Base-by-base conservation (phyloP, 352 stramenopile species). In the Saprolegnia parasitica region DNA sequence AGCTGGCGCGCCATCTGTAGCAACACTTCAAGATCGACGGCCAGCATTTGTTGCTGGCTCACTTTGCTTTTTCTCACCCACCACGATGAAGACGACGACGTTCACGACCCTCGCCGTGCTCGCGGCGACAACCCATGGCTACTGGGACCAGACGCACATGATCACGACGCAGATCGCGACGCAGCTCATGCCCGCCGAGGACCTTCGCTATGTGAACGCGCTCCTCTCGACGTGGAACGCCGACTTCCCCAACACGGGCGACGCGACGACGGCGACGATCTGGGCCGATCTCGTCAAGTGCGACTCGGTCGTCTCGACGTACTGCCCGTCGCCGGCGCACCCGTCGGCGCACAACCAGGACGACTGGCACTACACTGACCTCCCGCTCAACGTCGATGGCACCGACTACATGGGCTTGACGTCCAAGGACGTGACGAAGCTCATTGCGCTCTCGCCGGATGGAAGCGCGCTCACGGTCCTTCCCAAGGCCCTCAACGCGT, bases 71-170 rank as follows among this genome's bases (percentile, higher is more conserved):
- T 21, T 26, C 20, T 24, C 20, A 21, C 52, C 20, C 35, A 18
- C 13, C 35, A n/a, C 52, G 52, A 60, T 60, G 52, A 16, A 24
- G 13, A 60, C 52, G 13, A 60, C 52, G 16, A 42, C 52, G 13
- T n/a, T 60, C 3, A 16, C 52, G 11, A n/a, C n/a, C n/a, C 52
- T 60, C 35, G 52, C 35, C 20, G 13, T 60, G 10, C 20, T 60
- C 13, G 52, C 52, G 16, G 35, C n/a, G 20, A 55, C 45, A 4
- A 45, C 26, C 10, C 45, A 70, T 21, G 81, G 50, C 20, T 87
- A 79, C 79, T 89, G 81, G 81, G 81, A 89, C 72, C 86, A 84
- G 37, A 79, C 78, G 40, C 81, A 89, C 77, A 86, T 87, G 81
- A 67, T 86, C 21, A 76, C 85, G 8, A 76, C 78, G 4, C 68